Evolutionary conservation across 2,329 filamentous ascomycete species (phyloP).

Genomic region (Sclerotinia nivalis): DNA sequence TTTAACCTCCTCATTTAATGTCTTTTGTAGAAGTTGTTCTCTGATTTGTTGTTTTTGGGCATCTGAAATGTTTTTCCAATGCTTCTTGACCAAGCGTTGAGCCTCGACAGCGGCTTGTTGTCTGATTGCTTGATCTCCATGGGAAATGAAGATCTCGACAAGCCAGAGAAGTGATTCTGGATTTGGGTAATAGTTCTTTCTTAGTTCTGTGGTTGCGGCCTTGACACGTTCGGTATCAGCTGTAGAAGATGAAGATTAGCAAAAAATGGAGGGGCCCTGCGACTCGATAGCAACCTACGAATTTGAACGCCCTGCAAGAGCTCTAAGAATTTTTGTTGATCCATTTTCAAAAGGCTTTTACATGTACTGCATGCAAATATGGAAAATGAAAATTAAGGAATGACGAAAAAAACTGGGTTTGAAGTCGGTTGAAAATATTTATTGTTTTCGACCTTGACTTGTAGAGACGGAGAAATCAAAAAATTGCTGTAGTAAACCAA

Average conservation of each 20-base stretch:
- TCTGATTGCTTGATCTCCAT: constrained; percentile 62
- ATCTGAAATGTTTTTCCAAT: constrained; percentile 74
- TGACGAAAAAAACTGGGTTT: neutral
- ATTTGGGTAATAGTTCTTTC: constrained; percentile 89
- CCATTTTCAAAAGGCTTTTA: constrained; percentile 53
- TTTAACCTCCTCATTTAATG: constrained; percentile 74
- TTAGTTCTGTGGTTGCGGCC: constrained; percentile 83
- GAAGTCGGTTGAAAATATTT: neutral
- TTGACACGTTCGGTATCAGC: constrained; percentile 89
- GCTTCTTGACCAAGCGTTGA: constrained; percentile 76
- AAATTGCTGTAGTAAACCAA: neutral
- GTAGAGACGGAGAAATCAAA: neutral
- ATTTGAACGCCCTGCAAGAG: constrained; percentile 85
- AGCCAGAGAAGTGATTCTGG: constrained; percentile 82
- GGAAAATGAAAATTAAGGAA: constrained; percentile 8
- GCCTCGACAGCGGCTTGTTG: constrained; percentile 93
- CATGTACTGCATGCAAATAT: constrained; percentile 20
- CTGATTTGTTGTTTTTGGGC: constrained; percentile 80
- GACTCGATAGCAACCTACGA: constrained; percentile 59
- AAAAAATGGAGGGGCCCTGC: constrained; percentile 26
- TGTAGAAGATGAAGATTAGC: constrained; percentile 45
- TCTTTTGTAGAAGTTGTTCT: constrained; percentile 79
- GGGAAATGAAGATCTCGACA: constrained; percentile 82
- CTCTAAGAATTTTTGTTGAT: constrained; percentile 80
- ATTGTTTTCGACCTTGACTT: neutral